Conservation (phyloP, 106 monocot species). For the Allium fistulosum region DNA sequence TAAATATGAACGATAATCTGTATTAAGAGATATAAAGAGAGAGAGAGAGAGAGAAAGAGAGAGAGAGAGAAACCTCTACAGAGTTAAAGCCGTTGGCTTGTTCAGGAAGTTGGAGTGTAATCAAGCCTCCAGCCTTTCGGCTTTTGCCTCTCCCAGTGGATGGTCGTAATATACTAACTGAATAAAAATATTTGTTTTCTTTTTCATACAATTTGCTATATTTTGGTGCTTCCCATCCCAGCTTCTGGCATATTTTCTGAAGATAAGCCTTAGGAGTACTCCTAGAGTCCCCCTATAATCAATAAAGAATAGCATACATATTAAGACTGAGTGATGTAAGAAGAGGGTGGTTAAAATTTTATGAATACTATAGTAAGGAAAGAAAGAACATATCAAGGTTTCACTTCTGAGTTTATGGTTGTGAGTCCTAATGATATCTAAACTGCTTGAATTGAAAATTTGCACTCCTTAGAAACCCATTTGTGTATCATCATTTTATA, state of each 20-base stretch:
- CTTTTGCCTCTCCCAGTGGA: constrained; percentile 83
- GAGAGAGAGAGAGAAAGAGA: not conserved
- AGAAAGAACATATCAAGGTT: too few relatives aligned
- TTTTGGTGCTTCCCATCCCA: constrained; percentile 94
- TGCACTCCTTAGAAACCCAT: too few relatives aligned
- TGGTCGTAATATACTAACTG: constrained; percentile 72
- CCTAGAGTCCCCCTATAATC: constrained; percentile 50
- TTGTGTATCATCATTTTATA: too few relatives aligned
- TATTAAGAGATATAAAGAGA: not conserved
- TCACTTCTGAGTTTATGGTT: too few relatives aligned
- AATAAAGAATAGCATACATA: constrained; percentile 4
- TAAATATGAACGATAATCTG: not conserved
- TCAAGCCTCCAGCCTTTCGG: constrained; percentile 84
- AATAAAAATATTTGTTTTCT: constrained; percentile 58
- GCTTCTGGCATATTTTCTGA: constrained; percentile 85
- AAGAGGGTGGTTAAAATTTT: too few relatives aligned
- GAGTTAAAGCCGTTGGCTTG: constrained; percentile 39
- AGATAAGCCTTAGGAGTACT: constrained; percentile 81
- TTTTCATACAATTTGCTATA: constrained; percentile 68
- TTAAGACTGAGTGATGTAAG: not conserved
- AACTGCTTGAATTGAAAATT: too few relatives aligned
- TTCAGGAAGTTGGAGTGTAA: constrained; percentile 64
- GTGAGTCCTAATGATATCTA: too few relatives aligned
- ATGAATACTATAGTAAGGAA: too few relatives aligned
- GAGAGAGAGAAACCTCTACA: constrained; percentile 49